Percentiles rank a stretch among this genome's conserved stretches.
phyloP scores from a whole-genome alignment of 805 yeast genomes.

The Kuraishia hungarica region DNA sequence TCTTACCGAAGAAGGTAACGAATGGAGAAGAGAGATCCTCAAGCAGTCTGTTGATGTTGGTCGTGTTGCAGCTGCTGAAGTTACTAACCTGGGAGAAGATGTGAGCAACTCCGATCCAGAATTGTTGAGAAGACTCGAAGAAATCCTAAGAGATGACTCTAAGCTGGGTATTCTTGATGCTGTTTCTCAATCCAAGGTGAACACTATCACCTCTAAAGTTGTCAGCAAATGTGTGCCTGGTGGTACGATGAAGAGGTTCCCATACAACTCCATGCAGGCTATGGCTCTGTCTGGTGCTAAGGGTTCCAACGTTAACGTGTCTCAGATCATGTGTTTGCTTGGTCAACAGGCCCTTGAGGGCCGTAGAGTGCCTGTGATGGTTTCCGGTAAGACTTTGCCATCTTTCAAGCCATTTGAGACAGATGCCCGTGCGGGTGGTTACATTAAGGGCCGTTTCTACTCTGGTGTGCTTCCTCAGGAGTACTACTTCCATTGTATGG shows the following conservation, averaged over 20 bases:
- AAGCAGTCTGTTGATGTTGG: constrained; percentile 75
- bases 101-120: constrained; percentile 51
- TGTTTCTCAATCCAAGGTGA: constrained; percentile 87
- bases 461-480: constrained; percentile 98
- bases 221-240: constrained; percentile 91
- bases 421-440: constrained; percentile 97
- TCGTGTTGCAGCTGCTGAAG: constrained; percentile 89
- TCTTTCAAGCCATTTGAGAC: constrained; percentile 96
- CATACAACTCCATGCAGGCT: constrained; percentile 94
- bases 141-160: constrained; percentile 86
- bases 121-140: constrained; percentile 82
- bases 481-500: constrained; percentile 99
- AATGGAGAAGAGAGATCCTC: constrained; percentile 80
- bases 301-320: constrained; percentile 96
- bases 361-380: constrained; percentile 99
- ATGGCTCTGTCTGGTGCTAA: constrained; percentile 99
- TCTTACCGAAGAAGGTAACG: constrained; percentile 84
- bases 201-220: constrained; percentile 87
- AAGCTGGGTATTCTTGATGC: constrained; percentile 94
- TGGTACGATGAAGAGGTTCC: constrained; percentile 94
- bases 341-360: constrained; percentile 99
- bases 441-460: constrained; percentile 92
- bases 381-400: constrained; percentile 94
- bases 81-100: constrained; percentile 66
- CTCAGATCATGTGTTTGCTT: constrained; percentile 97